These are phyloP conservation scores for Neurospora sp. DNA, from an alignment of 2,329 filamentous ascomycete genomes.

Conservation along the genomic window DNA sequence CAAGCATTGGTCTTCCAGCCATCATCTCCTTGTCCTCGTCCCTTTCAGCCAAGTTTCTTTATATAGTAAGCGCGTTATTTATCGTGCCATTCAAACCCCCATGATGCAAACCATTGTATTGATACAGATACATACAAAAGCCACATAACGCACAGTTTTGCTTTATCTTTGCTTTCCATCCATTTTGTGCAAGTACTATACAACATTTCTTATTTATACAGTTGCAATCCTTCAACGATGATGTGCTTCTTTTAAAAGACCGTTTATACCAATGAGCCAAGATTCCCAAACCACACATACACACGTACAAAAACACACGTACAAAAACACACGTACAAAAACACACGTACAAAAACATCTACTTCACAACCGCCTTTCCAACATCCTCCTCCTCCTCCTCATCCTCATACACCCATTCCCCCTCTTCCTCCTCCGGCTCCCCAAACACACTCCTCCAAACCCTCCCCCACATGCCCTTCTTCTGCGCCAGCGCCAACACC, in stretches of 20 bases:
- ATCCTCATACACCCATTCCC: slow-evolving; percentile 34
- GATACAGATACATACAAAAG: background rate
- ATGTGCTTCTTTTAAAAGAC: background rate
- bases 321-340: background rate
- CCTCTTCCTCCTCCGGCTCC: slow-evolving; percentile 41
- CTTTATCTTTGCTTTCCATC: background rate
- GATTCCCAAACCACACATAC: background rate
- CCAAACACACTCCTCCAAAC: slow-evolving; percentile 64
- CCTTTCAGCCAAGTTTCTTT: background rate
- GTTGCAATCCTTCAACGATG: background rate
- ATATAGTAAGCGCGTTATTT: background rate
- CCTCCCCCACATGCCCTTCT: slow-evolving; percentile 83
- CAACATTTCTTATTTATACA: background rate
- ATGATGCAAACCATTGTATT: background rate
- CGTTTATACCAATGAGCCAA: background rate
- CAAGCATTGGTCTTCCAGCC: background rate
- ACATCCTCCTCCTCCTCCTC: slow-evolving; percentile 33
- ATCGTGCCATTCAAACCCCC: no score
- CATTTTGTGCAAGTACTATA: background rate
- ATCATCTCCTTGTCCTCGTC: background rate
- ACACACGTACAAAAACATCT: background rate
- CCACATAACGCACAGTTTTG: background rate
- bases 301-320: background rate
- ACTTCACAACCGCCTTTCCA: background rate
- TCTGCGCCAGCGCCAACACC: slow-evolving; percentile 82